Percentiles rank a stretch among this genome's conserved stretches.
phyloP scores from a whole-genome alignment of 1,284 basidiomycete genomes.

The Cryptococcus sp. region DNA sequence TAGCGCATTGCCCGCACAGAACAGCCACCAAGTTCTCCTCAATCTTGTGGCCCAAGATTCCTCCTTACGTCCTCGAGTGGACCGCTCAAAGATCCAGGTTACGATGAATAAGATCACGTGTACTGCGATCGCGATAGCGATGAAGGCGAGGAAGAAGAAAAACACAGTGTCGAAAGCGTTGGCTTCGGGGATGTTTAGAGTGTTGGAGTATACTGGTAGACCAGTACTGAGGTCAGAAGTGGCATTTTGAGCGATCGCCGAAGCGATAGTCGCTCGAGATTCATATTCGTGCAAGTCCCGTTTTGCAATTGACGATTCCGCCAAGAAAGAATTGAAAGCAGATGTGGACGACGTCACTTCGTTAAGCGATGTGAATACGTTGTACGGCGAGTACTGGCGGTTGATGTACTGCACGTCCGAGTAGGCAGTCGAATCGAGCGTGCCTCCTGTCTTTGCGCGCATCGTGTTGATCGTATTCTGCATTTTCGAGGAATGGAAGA shows the following conservation, averaged over 20 bases:
- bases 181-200: slow-evolving; percentile 69
- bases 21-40: slow-evolving; percentile 58
- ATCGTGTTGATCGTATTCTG: slow-evolving; percentile 79
- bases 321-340: slow-evolving; percentile 19
- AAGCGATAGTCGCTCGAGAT: slow-evolving; percentile 62
- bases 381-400: slow-evolving; percentile 75
- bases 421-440: slow-evolving; percentile 65
- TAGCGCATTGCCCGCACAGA: slow-evolving; percentile 51
- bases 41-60: slow-evolving; percentile 47
- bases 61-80: slow-evolving; percentile 33
- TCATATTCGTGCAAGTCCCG: slow-evolving; percentile 12
- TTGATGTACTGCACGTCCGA: slow-evolving; percentile 66
- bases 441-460: slow-evolving; percentile 77
- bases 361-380: slow-evolving; percentile 57
- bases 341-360: slow-evolving; percentile 25
- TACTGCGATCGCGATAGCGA: slow-evolving; percentile 60
- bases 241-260: slow-evolving; percentile 59
- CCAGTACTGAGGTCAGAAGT: slow-evolving; percentile 63
- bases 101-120: slow-evolving; percentile 61
- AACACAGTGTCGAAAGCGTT: slow-evolving; percentile 85
- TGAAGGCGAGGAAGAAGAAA: slow-evolving; percentile 65
- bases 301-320: slow-evolving; percentile 7
- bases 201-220: slow-evolving; percentile 76
- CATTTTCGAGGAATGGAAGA: slow-evolving; percentile 69
- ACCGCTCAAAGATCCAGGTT: slow-evolving; percentile 49